phyloP scores from a whole-genome alignment of 1,284 basidiomycete species.

The Ganoderma meredithae region DNA sequence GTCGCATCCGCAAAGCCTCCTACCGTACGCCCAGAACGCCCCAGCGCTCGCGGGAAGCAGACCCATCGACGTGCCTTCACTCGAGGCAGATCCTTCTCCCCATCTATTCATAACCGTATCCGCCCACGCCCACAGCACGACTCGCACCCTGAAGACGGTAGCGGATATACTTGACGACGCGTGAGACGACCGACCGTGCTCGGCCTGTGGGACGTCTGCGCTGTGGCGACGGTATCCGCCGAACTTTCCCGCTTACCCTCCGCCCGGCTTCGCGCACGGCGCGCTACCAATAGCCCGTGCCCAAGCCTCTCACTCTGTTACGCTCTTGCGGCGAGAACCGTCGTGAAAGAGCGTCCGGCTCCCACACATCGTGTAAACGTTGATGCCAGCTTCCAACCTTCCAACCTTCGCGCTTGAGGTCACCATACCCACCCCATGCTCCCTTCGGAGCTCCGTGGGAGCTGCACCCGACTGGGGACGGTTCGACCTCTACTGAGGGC shows the following conservation, averaged over 20 bases:
- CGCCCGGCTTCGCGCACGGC: slow-evolving; percentile 6
- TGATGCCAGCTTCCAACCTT: slow-evolving; percentile 15
- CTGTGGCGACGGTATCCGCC: slow-evolving; percentile 1
- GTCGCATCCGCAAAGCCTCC: background rate
- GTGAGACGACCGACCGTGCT: slow-evolving; percentile 17
- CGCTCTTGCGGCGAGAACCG: slow-evolving; percentile 22
- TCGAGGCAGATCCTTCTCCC: slow-evolving; percentile 16
- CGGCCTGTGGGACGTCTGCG: background rate
- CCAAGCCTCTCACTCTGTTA: slow-evolving; percentile 26
- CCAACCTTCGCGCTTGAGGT: slow-evolving; percentile 15
- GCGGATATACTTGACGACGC: slow-evolving; percentile 13
- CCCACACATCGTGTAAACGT: slow-evolving; percentile 22
- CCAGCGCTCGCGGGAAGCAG: slow-evolving; percentile 10
- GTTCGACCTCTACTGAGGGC: slow-evolving; percentile 9
- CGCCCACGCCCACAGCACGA: slow-evolving; percentile 22
- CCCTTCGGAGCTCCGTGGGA: slow-evolving; percentile 18
- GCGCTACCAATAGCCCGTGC: slow-evolving; percentile 6
- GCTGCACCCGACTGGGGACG: slow-evolving; percentile 8
- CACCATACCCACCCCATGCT: slow-evolving; percentile 16
- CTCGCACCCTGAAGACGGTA: slow-evolving; percentile 22
- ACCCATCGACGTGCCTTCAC: slow-evolving; percentile 21
- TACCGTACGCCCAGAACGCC: background rate
- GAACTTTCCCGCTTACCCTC: background rate
- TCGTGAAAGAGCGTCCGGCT: slow-evolving; percentile 15
- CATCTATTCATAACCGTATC: slow-evolving; percentile 25